Base-by-base conservation (phyloP, 2,329 filamentous ascomycete species). In the Aspergillus oerlinghausenensis region DNA sequence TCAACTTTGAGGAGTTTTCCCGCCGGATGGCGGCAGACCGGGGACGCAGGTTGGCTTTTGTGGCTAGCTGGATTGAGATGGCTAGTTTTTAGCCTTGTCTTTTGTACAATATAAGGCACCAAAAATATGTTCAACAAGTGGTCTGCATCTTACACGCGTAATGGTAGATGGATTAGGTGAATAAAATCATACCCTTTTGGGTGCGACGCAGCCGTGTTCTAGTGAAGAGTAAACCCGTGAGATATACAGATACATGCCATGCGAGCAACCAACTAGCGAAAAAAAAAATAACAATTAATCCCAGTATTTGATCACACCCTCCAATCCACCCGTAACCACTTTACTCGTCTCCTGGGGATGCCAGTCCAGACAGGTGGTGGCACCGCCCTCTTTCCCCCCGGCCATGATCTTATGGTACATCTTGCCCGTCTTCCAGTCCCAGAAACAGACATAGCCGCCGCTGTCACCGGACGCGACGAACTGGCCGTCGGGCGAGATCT, bases 381-480 rank as follows among this genome's bases (percentile, higher is more conserved):
- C 86, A 53, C 88, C 84, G 54, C 91, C 92, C 57, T 90, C 86
- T 25, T 78, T 78, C 4, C 77, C 77, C 40, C 76, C 76, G 2
- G 91, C 92, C 75, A 89, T 85, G 63, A 99, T 85, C 82, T 97
- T 97, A 77, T 96, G 91, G 76, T 91, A 96, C 92, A 99, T 93
- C 78, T 97, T 97, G 74, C 93, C 96, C 42, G 92, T 97, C 84
- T 99, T 99, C 90, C 92, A 99, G 75, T 97, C 94, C 91, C 92
- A 99, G 77, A 97, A 97, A 75, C 90, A 96, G 50, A 96, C 86
- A 68, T 85, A 97, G 38, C 95, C 94, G 17, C 85, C 91, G 52
- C 86, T 90, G 73, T 99, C 94, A 60, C 94, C 94, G 19, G 85
- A 89, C 21, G 86, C 88, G 54, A 99, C 80, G 72, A 97, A 96